Conservation (phyloP, 1,284 basidiomycete species). For the Ganoderma meredithae region DNA sequence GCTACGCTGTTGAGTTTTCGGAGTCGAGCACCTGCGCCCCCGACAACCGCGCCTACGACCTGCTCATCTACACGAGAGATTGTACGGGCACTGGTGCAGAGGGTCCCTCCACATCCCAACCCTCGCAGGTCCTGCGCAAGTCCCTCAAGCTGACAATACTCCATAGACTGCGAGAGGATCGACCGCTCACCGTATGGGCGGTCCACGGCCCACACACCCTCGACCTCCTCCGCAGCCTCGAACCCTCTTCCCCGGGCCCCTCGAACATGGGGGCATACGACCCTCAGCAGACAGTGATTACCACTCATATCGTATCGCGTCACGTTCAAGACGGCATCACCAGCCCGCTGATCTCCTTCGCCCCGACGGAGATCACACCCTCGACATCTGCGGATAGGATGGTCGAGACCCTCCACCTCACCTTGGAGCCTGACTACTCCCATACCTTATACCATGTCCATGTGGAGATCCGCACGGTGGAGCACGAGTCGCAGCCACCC, state of each 20-base stretch:
- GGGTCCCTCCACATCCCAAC: not conserved
- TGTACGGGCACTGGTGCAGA: not conserved
- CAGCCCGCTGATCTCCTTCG: not conserved
- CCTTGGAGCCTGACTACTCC: not conserved
- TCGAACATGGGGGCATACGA: not conserved
- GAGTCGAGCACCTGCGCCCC: not conserved
- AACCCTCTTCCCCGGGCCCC: not conserved
- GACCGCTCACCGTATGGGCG: not conserved
- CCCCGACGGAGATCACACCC: not conserved
- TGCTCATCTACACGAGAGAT: not conserved
- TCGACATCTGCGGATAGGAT: not conserved
- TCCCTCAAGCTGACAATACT: not conserved
- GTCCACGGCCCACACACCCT: conserved; percentile 1
- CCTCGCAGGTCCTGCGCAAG: not conserved
- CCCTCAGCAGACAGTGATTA: not conserved
- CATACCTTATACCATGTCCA: not conserved
- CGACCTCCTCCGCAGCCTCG: not conserved
- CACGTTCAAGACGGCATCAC: not conserved
- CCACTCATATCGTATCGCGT: not conserved
- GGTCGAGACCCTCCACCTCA: not conserved
- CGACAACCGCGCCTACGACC: not conserved
- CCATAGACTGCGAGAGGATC: not conserved
- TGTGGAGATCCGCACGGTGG: not conserved
- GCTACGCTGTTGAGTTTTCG: not conserved
- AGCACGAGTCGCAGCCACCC: not conserved